Evolutionary conservation across 345 rosid genomes (phyloP).

Genomic region (Salix caprea): DNA sequence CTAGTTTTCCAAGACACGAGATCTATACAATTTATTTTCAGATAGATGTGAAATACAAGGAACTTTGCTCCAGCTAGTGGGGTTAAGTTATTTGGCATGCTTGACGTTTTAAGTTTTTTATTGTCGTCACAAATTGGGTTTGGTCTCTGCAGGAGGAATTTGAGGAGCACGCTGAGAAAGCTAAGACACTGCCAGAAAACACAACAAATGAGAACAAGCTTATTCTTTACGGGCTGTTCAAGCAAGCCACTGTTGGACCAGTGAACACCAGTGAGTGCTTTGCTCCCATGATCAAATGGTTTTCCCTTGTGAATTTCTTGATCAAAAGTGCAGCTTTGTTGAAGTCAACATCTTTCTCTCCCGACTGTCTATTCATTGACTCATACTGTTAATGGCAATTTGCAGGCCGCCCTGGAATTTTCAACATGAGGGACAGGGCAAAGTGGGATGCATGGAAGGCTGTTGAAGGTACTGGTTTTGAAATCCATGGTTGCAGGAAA

Average conservation of each 20-base stretch:
- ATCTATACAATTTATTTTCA: neutral
- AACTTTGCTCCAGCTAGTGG: neutral
- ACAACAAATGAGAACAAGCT: conserved; percentile 68
- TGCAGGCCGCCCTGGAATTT: conserved; percentile 88
- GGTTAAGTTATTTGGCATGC: neutral
- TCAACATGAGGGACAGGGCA: conserved; percentile 69
- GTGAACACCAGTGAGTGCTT: conserved; percentile 60
- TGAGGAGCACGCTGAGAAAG: conserved; percentile 64
- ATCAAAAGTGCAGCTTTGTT: neutral
- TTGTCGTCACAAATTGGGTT: neutral
- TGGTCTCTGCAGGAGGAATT: conserved; percentile 57
- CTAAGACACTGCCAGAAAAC: conserved; percentile 46
- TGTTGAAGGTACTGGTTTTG: conserved; percentile 56
- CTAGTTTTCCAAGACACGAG: neutral
- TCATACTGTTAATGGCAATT: neutral
- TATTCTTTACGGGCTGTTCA: conserved; percentile 74
- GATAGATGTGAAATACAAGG: neutral
- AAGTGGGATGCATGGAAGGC: conserved; percentile 99
- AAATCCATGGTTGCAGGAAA: neutral
- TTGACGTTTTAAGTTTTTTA: neutral
- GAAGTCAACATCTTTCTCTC: neutral
- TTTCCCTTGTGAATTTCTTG: neutral
- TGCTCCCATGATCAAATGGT: neutral
- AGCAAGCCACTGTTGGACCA: conserved; percentile 77
- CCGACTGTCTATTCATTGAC: neutral